Evolutionary conservation across 2,329 filamentous ascomycete species (phyloP), one percentile per base, ranked within the genome.

Genomic region (Colletotrichum trifolii): DNA sequence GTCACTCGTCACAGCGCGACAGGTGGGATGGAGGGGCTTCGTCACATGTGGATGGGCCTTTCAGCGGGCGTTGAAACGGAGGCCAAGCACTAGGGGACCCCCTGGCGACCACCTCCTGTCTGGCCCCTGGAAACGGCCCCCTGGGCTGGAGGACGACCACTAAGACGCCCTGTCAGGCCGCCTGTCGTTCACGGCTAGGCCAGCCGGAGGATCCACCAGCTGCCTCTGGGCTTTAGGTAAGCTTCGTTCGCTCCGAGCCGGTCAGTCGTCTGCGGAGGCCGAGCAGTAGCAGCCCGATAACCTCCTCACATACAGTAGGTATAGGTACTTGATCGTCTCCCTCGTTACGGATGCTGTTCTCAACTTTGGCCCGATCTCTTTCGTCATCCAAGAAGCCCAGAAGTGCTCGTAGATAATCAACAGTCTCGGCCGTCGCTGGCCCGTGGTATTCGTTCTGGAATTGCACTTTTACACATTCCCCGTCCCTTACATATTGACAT

Each of bases 41-140:
- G 59, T 66, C 53, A 63, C 59, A 66, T 63, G 63, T 66, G 63
- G 63, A 66, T 63, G 63, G 52, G 48, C 52, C 52, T 63, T 45
- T 49, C 25, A 33, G 52, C 58, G 62, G 34, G 52, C 58, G 62
- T 65, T 65, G 58, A 65, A 65, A 65, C 62, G 52, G 50, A 25
- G 57, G 57, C 62, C 57, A 61, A 55, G 62, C 58, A 52, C 58
- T 56, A 62, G 52, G 62, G 57, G 57, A 8, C 35, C 50, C 57
- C 52, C 56, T 60, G 61, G 34, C 39, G 39, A 39, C 39, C 54
- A 64, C 40, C 62, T 62, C 46, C 62, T 63, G 54, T 50, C 45
- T 50, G 53, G n/a, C 50, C 62, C 60, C 57, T 47, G 33, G 62
- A 60, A 54, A 39, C 8, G 25, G n/a, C 43, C 46, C 50, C 47